A percentile compares a stretch with the other conserved stretches of the same genome.
Evolutionary conservation across 1,139 yeast genomes (phyloP).

Genomic region (Hanseniaspora sp.): DNA sequence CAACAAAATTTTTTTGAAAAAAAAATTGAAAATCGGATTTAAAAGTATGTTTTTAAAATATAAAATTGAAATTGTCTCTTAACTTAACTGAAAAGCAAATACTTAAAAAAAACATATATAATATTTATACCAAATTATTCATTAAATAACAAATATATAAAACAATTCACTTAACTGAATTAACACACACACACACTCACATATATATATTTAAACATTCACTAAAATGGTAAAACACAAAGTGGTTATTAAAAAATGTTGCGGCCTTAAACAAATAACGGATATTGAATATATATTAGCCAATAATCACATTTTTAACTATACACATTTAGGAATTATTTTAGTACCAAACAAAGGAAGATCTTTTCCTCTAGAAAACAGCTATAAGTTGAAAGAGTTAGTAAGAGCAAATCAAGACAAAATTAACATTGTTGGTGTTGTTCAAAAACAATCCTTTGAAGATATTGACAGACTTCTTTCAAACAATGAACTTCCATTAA

Average conservation of each 20-base stretch:
- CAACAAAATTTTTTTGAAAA: too few relatives aligned
- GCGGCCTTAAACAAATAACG: conserved; percentile 11
- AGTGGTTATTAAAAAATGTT: conserved; percentile 10
- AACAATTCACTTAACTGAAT: too few relatives aligned
- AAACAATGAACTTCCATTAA: conserved; percentile 41
- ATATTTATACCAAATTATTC: too few relatives aligned
- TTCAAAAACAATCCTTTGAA: conserved; percentile 64
- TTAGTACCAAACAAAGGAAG: conserved; percentile 73
- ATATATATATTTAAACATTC: too few relatives aligned
- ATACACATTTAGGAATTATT: conserved; percentile 53
- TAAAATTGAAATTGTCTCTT: too few relatives aligned
- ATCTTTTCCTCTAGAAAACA: conserved; percentile 49
- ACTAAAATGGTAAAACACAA: neutral
- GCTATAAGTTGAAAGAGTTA: conserved; percentile 40
- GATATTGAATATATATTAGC: conserved; percentile 9
- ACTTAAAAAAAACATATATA: too few relatives aligned
- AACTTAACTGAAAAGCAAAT: too few relatives aligned
- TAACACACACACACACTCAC: too few relatives aligned
- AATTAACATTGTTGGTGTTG: conserved; percentile 63
- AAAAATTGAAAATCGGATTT: neutral
- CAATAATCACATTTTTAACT: neutral
- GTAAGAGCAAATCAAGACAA: conserved; percentile 22
- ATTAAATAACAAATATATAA: too few relatives aligned
- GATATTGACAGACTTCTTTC: conserved; percentile 37
- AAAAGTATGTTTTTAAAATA: too few relatives aligned